Conservation (phyloP, 768 basidiomycete species). For the Trichaptum fuscoviolaceum region DNA sequence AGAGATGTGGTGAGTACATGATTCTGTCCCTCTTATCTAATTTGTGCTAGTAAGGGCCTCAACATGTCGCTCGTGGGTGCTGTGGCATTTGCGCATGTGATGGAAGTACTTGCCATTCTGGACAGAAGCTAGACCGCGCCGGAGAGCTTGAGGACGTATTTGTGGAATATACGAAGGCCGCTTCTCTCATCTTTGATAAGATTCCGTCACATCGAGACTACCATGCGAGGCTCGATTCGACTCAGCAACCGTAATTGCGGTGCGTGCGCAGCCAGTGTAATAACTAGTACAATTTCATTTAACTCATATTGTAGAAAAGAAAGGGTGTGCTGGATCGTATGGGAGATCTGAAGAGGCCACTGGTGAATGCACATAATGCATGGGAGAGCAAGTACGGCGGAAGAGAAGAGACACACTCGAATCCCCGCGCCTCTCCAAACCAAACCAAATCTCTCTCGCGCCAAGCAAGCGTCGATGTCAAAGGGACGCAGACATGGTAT, state of each 20-base stretch:
- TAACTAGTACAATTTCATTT: background rate
- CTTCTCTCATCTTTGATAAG: constrained; percentile 73
- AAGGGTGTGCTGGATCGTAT: background rate
- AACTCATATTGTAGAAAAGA: background rate
- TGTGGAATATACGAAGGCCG: constrained; percentile 65
- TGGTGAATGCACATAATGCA: constrained; percentile 3
- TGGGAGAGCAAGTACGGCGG: constrained; percentile 6
- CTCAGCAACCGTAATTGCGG: constrained; percentile 68
- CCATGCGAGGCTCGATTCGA: constrained; percentile 41
- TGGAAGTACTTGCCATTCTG: constrained; percentile 52
- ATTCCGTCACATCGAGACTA: constrained; percentile 73
- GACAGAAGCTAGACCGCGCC: constrained; percentile 39
- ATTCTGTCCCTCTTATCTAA: too few species aligned
- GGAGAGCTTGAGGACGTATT: constrained; percentile 70
- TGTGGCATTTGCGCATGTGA: too few species aligned
- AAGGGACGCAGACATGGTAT: constrained; percentile 11
- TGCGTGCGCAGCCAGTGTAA: constrained; percentile 33
- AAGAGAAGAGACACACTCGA: background rate
- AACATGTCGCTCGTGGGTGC: too few species aligned
- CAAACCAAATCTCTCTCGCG: background rate
- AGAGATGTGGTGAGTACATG: too few species aligned
- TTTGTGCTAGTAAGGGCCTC: too few species aligned
- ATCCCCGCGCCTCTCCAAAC: background rate
- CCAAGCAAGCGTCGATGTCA: constrained; percentile 7
- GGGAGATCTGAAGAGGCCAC: constrained; percentile 8